Base-by-base conservation (phyloP, 1,284 basidiomycete species). In the Trametes polyzona region DNA sequence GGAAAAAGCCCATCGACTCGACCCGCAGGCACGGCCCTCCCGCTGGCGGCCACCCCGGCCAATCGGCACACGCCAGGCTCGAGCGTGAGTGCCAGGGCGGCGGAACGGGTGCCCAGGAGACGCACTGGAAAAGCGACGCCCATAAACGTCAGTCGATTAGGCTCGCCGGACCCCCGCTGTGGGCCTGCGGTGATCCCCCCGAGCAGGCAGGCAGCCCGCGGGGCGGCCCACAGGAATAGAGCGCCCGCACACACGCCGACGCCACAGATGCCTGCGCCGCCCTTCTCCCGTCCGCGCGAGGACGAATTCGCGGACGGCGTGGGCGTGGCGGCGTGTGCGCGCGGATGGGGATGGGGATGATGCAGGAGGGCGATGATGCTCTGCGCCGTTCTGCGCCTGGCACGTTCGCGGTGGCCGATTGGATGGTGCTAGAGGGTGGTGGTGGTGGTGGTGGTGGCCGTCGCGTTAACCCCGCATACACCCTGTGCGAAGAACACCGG, bases 171-270 rank as follows among this genome's bases (percentile, higher is more conserved):
- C 16, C 36, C 17, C 32, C 30, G 50, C 33, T 35, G 39, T 17
- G 39, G 39, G 23, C 23, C 23, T 16, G 50, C 50, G 50, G 50
- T 41, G 50, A 52, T 43, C 50, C n/a, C 21, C 50, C 40, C 23
- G 14, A 36, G 23, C 19, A 17, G 40, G 50, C 42, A 52, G 30
- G 40, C n/a, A 10, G 49, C 9, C 32, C 11, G 14, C 7, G 27
- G n/a, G 30, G 21, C 12, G 23, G 4, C 24, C 32, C 40, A 52
- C 35, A 44, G 42, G 30, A 39, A 43, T 43, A 42, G 51, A 23
- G 47, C 32, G 36, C 29, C 19, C 32, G n/a, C 32, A 39, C 51
- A 23, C 51, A 52, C 51, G 51, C 42, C 26, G 24, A 19, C 51
- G 51, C 51, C 51, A 52, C 51, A 35, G 42, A 33, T 23, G 9